Conservation (phyloP, 306 rosid genomes). For the Pterocarpus macrocarpus region DNA sequence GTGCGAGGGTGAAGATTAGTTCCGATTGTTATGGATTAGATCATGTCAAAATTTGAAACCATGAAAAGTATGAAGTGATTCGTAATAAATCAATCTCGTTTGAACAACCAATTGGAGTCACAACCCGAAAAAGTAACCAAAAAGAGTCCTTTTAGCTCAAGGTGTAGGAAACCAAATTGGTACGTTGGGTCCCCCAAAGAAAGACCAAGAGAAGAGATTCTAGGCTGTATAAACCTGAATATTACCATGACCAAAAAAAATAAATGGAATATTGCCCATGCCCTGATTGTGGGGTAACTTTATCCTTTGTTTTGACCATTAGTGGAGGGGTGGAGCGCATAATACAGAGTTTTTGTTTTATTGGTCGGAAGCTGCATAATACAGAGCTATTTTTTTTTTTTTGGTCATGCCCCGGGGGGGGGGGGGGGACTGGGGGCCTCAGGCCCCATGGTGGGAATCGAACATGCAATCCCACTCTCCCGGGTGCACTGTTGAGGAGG, state of each 20-base stretch:
- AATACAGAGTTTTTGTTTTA: no score
- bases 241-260: not conserved
- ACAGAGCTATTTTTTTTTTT: no score
- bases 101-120: constrained; percentile 35
- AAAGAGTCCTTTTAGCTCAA: constrained; percentile 49
- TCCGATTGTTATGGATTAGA: not conserved
- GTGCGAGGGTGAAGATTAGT: not conserved
- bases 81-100: constrained; percentile 20
- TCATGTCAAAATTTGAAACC: constrained; percentile 36
- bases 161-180: constrained; percentile 28
- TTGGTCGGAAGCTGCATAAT: not conserved
- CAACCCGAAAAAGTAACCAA: constrained; percentile 6
- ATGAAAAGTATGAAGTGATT: constrained; percentile 36
- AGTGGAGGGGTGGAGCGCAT: not conserved
- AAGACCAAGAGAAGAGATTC: not conserved
- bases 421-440: no score
- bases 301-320: not conserved
- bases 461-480: no score
- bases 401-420: no score
- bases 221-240: not conserved
- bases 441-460: no score
- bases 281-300: no score
- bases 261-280: not conserved
- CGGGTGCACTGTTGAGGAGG: no score
- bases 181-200: not conserved